A percentile compares a stretch with the other conserved stretches of the same genome.
These are phyloP conservation scores for Corylus americana DNA, from an alignment of 306 rosid species.

Conservation along the genomic window DNA sequence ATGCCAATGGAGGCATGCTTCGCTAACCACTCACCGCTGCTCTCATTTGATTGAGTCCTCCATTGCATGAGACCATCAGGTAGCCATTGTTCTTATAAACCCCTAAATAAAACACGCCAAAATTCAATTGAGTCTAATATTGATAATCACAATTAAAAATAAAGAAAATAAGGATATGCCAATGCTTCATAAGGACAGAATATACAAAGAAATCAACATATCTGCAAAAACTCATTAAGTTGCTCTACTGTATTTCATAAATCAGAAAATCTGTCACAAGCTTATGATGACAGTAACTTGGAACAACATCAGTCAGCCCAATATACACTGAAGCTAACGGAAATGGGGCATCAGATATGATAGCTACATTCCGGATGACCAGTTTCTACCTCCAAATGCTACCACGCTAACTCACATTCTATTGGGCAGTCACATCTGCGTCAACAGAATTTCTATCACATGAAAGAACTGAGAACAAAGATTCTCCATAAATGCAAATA, in stretches of 20 bases:
- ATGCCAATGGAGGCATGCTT: not conserved
- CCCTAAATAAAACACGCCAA: conserved; percentile 43
- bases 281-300: not conserved
- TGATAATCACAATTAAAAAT: not conserved
- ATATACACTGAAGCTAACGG: not conserved
- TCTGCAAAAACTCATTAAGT: not conserved
- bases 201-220: not conserved
- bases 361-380: not conserved
- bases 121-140: conserved; percentile 13
- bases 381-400: not conserved
- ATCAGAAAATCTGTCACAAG: not conserved
- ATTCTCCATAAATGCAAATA: not conserved
- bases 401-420: not conserved
- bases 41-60: conserved; percentile 98
- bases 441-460: not conserved
- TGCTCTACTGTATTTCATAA: not conserved
- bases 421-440: not conserved
- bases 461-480: not conserved
- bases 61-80: conserved; percentile 93
- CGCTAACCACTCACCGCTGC: conserved; percentile 75
- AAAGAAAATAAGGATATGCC: not conserved
- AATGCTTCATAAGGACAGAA: not conserved
- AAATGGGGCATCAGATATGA: not conserved
- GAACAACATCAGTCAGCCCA: not conserved
- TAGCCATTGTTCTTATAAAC: conserved; percentile 90